Evolutionary conservation across 805 yeast genomes (phyloP).

Genomic region (Saccharomyces kudriavzevii): DNA sequence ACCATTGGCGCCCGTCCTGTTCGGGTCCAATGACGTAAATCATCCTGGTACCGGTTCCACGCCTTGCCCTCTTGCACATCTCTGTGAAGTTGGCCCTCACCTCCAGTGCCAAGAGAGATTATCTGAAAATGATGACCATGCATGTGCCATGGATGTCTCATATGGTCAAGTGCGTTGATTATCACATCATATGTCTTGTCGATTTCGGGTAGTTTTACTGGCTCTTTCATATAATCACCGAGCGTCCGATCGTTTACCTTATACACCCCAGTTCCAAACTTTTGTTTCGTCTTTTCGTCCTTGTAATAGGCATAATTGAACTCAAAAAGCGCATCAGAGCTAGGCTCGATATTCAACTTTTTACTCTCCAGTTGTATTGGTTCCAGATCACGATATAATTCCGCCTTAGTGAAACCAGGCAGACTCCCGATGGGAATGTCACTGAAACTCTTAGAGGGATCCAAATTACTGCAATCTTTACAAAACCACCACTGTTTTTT

Average conservation of each 20-base stretch:
- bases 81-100: conserved; percentile 34
- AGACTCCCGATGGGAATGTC: conserved; percentile 34
- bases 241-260: conserved; percentile 47
- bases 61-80: conserved; percentile 35
- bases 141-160: conserved; percentile 58
- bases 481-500: conserved; percentile 24
- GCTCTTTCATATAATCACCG: conserved; percentile 43
- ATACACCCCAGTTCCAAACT: conserved; percentile 41
- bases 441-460: neutral
- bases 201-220: conserved; percentile 32
- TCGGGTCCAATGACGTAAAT: conserved; percentile 15
- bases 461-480: neutral
- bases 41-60: conserved; percentile 25
- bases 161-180: conserved; percentile 58
- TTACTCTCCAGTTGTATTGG: conserved; percentile 6
- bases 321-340: conserved; percentile 13
- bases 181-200: conserved; percentile 36
- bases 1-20: conserved; percentile 41
- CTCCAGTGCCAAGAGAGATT: conserved; percentile 38
- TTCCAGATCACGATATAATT: conserved; percentile 15
- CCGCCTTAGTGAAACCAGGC: conserved; percentile 18
- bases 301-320: conserved; percentile 44
- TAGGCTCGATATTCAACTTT: conserved; percentile 15
- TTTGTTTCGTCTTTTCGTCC: conserved; percentile 32
- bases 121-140: conserved; percentile 55